Evolutionary conservation across 1,284 basidiomycete species (phyloP).

Genomic region (Sanghuangporus weigelae): DNA sequence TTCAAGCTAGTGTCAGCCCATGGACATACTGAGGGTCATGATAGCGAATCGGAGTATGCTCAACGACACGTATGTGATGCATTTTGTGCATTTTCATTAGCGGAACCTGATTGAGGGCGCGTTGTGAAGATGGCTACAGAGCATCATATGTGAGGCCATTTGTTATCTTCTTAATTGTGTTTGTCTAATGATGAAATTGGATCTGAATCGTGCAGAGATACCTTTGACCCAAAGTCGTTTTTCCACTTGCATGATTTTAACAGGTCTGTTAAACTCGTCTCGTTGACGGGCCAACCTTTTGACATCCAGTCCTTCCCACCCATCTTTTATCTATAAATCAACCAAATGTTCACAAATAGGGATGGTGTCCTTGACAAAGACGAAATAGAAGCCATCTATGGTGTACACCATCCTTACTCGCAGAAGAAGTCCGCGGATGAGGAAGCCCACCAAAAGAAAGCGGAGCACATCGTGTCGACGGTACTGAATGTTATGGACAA

Average conservation of each 20-base stretch:
- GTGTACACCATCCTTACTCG: slow-evolving; percentile 92
- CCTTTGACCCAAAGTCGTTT: slow-evolving; percentile 75
- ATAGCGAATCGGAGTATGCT: slow-evolving; percentile 36
- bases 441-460: slow-evolving; percentile 79
- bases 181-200: neutral
- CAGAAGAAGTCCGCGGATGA: slow-evolving; percentile 84
- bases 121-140: slow-evolving; percentile 69
- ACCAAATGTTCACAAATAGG: slow-evolving; percentile 30
- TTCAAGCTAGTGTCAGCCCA: slow-evolving; percentile 21
- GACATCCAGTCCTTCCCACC: neutral
- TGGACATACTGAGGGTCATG: slow-evolving; percentile 23
- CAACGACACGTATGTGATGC: slow-evolving; percentile 46
- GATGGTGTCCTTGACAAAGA: slow-evolving; percentile 72
- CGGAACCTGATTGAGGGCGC: neutral
- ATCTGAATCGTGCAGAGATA: slow-evolving; percentile 46
- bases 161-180: slow-evolving; percentile 10
- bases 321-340: neutral
- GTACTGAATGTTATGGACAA: slow-evolving; percentile 77
- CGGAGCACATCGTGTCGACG: slow-evolving; percentile 72
- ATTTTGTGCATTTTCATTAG: neutral
- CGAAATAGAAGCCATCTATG: slow-evolving; percentile 89
- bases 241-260: slow-evolving; percentile 91
- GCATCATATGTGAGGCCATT: slow-evolving; percentile 65
- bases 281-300: neutral
- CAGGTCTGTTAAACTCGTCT: slow-evolving; percentile 39